These are phyloP conservation scores for Incumbomyces lentus DNA, from an alignment of 2,329 filamentous ascomycete genomes.

Conservation along the genomic window DNA sequence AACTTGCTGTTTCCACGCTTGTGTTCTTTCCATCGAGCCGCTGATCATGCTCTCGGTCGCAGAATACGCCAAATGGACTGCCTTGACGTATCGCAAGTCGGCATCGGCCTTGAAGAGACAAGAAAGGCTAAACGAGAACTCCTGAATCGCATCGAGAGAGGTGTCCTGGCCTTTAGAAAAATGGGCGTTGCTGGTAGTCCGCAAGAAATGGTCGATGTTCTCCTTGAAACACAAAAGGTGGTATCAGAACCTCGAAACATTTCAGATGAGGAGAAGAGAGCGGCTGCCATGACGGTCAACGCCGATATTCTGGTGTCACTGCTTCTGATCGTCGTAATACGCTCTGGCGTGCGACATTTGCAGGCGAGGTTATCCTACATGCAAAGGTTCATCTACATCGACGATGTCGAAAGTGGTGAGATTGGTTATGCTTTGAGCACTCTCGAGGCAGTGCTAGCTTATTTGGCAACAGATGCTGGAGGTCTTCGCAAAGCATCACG, in stretches of 20 bases:
- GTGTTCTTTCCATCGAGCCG: slow-evolving; percentile 63
- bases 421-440: slow-evolving; percentile 94
- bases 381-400: slow-evolving; percentile 93
- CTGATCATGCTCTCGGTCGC: slow-evolving; percentile 78
- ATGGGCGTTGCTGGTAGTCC: slow-evolving; percentile 68
- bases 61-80: slow-evolving; percentile 89
- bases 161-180: slow-evolving; percentile 80
- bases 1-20: slow-evolving; percentile 72
- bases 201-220: slow-evolving; percentile 76
- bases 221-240: slow-evolving; percentile 71
- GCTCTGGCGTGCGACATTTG: slow-evolving; percentile 75
- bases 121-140: slow-evolving; percentile 71
- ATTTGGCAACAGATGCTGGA: slow-evolving; percentile 71
- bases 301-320: slow-evolving; percentile 90
- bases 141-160: slow-evolving; percentile 62
- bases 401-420: slow-evolving; percentile 93
- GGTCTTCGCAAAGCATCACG: slow-evolving; percentile 74
- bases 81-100: slow-evolving; percentile 89
- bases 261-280: slow-evolving; percentile 40
- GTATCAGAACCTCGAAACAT: slow-evolving; percentile 53
- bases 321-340: slow-evolving; percentile 82
- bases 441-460: slow-evolving; percentile 84
- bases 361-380: slow-evolving; percentile 89
- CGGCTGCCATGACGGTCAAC: slow-evolving; percentile 54
- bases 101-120: slow-evolving; percentile 73